These are phyloP conservation scores for Dendrocalamus sinicus DNA, from an alignment of 176 grass and related monocot genomes.

Conservation along the genomic window DNA sequence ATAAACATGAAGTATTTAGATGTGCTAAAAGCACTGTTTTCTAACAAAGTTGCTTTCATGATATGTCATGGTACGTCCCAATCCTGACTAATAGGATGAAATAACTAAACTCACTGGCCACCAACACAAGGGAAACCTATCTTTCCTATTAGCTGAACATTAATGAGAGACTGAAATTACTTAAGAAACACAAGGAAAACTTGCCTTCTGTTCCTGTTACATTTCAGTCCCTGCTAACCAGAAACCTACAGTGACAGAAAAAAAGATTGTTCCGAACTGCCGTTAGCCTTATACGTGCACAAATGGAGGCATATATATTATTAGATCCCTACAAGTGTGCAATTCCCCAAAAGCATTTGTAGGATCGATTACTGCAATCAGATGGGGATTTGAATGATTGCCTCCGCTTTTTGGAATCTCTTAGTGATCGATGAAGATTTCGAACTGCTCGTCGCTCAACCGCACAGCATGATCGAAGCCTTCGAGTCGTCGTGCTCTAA, in stretches of 20 bases:
- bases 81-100: neutral
- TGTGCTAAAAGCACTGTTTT: neutral
- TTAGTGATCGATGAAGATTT: too few species aligned
- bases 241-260: neutral
- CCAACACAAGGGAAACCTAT: neutral
- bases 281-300: neutral
- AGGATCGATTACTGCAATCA: too few species aligned
- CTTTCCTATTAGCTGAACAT: neutral
- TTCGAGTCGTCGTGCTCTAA: too few species aligned
- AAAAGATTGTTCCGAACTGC: neutral
- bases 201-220: slow-evolving; percentile 15
- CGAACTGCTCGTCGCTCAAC: too few species aligned
- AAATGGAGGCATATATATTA: neutral
- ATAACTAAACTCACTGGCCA: neutral
- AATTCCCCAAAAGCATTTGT: neutral
- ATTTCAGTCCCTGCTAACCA: slow-evolving; percentile 20
- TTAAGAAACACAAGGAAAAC: slow-evolving; percentile 23
- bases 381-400: too few species aligned
- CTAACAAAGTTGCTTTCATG: neutral
- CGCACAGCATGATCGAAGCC: too few species aligned
- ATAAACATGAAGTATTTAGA: neutral
- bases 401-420: too few species aligned
- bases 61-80: neutral
- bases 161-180: neutral
- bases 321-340: neutral